A percentile compares a stretch with the other conserved stretches of the same genome.
These are phyloP conservation scores for Syncephalastrum monosporum DNA, from an alignment of 371 early-diverging fungal genomes.

Conservation along the genomic window DNA sequence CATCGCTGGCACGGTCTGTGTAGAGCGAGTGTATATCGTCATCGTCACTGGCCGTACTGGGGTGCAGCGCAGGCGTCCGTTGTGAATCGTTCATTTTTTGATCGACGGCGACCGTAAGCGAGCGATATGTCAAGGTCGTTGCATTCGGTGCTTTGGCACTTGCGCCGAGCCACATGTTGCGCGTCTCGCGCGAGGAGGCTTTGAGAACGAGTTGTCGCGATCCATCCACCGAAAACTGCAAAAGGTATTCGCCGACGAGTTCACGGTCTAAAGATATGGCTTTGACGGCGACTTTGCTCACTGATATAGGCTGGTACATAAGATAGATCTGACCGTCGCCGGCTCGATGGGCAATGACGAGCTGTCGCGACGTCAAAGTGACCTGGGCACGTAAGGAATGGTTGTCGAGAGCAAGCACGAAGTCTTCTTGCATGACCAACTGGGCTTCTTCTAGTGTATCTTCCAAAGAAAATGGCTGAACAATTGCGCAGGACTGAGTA, in stretches of 20 bases:
- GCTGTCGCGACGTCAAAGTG: not conserved
- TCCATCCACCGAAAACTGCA: constrained; percentile 18
- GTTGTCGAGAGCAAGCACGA: constrained; percentile 6
- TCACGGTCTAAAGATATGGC: constrained; percentile 21
- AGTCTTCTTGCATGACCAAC: constrained; percentile 14
- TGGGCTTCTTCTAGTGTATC: constrained; percentile 2
- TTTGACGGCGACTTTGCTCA: constrained; percentile 17
- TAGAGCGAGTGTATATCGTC: constrained; percentile 3
- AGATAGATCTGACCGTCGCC: constrained; percentile 5
- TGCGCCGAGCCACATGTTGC: constrained; percentile 25
- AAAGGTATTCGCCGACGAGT: constrained; percentile 22
- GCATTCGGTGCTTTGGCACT: constrained; percentile 10
- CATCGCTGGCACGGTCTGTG: constrained; percentile 11
- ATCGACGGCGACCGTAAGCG: constrained; percentile 5
- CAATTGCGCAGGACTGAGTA: not conserved
- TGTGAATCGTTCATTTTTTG: constrained; percentile 1
- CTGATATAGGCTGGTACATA: constrained; percentile 22
- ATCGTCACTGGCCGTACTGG: not conserved
- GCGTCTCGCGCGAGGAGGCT: constrained; percentile 15
- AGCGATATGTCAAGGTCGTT: constrained; percentile 7
- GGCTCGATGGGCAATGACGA: not conserved
- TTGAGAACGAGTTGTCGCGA: constrained; percentile 13
- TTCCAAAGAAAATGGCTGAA: too few relatives aligned
- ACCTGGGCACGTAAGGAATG: constrained; percentile 10
- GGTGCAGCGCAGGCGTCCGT: constrained; percentile 18